These are phyloP conservation scores for Phytophthora pinifolia DNA, from an alignment of 352 stramenopile species.

Conservation along the genomic window DNA sequence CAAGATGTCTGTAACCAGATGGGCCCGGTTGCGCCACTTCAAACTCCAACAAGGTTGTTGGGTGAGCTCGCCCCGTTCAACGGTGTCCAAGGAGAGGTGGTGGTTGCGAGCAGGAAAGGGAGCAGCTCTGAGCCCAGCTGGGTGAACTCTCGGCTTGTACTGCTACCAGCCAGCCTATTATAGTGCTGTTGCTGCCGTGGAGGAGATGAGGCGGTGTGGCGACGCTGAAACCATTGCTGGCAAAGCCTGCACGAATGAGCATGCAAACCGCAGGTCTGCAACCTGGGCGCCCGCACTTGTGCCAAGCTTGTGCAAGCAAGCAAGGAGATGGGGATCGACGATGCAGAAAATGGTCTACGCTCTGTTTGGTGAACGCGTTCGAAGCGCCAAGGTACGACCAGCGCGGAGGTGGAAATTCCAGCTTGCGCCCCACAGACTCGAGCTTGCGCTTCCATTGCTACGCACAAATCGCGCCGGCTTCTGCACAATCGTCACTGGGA, in stretches of 20 bases:
- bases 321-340: constrained; percentile 14
- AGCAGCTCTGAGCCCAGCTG: not conserved
- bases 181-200: not conserved
- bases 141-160: not conserved
- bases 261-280: constrained; percentile 19
- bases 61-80: not conserved
- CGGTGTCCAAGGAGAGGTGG: not conserved
- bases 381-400: not conserved
- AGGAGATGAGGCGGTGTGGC: constrained; percentile 22
- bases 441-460: constrained; percentile 37
- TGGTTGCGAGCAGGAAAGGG: too few species aligned
- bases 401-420: constrained; percentile 1
- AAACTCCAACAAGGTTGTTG: too few species aligned
- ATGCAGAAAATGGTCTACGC: constrained; percentile 8
- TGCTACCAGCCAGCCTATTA: too few species aligned
- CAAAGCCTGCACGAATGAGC: constrained; percentile 25
- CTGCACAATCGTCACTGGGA: constrained; percentile 11
- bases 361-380: constrained; percentile 17
- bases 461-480: constrained; percentile 21
- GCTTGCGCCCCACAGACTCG: not conserved
- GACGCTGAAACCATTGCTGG: constrained; percentile 18
- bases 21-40: constrained; percentile 13
- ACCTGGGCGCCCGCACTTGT: not conserved
- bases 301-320: constrained; percentile 3
- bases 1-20: constrained; percentile 26